phyloP scores from a whole-genome alignment of 495 filamentous ascomycete species.

The Xylaria flabelliformis region DNA sequence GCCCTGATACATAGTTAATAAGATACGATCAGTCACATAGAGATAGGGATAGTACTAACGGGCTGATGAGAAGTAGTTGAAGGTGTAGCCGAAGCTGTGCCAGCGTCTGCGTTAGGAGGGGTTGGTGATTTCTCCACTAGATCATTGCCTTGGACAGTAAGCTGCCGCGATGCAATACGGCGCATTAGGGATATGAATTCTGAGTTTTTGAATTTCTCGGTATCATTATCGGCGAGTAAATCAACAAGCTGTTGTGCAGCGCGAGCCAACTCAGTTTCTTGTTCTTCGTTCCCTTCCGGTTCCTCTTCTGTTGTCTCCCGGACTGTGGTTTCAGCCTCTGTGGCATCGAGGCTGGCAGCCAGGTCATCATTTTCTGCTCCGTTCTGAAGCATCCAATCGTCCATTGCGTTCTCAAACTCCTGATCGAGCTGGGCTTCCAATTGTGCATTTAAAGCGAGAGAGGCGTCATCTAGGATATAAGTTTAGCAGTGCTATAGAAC shows the following conservation, averaged over 20 bases:
- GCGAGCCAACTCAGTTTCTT: slow-evolving; percentile 43
- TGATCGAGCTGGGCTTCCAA: slow-evolving; percentile 4
- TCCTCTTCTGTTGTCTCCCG: slow-evolving; percentile 13
- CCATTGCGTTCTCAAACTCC: slow-evolving; percentile 24
- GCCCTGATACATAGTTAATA: not conserved
- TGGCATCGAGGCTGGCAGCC: not conserved
- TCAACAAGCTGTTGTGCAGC: slow-evolving; percentile 49
- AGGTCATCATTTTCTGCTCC: not conserved
- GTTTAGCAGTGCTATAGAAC: not conserved
- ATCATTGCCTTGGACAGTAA: slow-evolving; percentile 47
- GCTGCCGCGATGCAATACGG: slow-evolving; percentile 45
- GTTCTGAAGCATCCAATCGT: slow-evolving; percentile 27
- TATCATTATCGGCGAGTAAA: slow-evolving; percentile 45
- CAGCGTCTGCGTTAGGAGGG: not conserved
- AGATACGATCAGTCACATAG: not conserved
- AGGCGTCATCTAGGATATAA: not conserved
- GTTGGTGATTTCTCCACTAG: slow-evolving; percentile 40
- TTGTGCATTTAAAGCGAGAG: not conserved
- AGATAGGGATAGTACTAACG: not conserved
- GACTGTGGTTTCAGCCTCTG: slow-evolving; percentile 6
- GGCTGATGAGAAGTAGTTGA: not conserved
- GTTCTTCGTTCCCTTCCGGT: slow-evolving; percentile 18
- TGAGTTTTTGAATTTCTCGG: slow-evolving; percentile 54
- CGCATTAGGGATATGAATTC: slow-evolving; percentile 53
- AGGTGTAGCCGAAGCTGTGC: not conserved